phyloP scores from a whole-genome alignment of 768 basidiomycete species.

The Candolleomyces efflorescens region DNA sequence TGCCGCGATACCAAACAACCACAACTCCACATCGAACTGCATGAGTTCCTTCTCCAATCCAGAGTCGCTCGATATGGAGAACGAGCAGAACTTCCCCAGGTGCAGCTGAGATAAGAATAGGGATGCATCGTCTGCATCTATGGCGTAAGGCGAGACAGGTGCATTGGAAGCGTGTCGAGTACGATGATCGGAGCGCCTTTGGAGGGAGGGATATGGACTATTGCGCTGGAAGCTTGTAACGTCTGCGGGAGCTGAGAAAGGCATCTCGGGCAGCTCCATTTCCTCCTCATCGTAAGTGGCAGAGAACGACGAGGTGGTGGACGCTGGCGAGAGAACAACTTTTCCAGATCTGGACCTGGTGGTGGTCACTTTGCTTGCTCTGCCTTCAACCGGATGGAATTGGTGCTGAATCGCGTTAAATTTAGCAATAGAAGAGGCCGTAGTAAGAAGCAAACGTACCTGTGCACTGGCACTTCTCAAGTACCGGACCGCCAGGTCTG shows the following conservation, averaged over 20 bases:
- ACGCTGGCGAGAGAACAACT: neutral
- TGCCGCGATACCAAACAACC: slow-evolving; percentile 3
- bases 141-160: neutral
- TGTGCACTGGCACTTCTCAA: slow-evolving; percentile 1
- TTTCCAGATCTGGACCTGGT: neutral
- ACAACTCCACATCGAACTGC: slow-evolving; percentile 1
- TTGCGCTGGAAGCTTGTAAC: neutral
- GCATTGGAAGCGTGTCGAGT: neutral
- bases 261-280: neutral
- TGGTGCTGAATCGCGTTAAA: neutral
- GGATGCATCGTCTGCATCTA: neutral
- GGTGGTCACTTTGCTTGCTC: no score
- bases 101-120: neutral
- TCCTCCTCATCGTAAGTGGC: neutral
- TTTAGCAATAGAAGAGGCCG: neutral
- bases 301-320: neutral
- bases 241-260: neutral
- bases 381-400: neutral
- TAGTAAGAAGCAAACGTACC: neutral
- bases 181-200: neutral
- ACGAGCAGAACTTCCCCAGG: slow-evolving; percentile 2
- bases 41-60: neutral
- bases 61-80: neutral
- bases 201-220: neutral
- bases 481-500: slow-evolving; percentile 1